Base-by-base conservation (phyloP, 192 early-diverging fungal species). In the Coemansia sp. region DNA sequence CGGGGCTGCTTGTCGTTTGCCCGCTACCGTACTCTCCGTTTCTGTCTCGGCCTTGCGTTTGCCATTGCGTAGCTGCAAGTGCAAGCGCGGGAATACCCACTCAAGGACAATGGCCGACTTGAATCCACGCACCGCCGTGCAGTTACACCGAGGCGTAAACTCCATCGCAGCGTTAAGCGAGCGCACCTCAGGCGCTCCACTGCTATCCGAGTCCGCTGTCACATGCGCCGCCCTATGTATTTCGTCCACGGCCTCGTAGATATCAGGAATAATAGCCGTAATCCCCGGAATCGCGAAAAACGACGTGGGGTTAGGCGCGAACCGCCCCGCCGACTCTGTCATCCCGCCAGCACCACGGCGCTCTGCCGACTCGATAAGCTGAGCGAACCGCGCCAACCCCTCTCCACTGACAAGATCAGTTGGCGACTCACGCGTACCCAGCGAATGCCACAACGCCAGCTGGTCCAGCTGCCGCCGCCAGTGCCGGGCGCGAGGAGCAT, bases 401-500 rank as follows among this genome's bases (percentile, higher is more conserved):
- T 57, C 72, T 29, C 50, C 60, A 42, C 74, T 81, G 39, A 81
- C 55, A 60, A 82, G 61, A 21, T 69, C 68, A 36, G 64, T 64
- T 3, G 74, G 70, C 51, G 77, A 66, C 74, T 75, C 74, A 17
- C 73, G 70, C 14, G 70, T 78, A n/a, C 74, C 82, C 53, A 79
- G 55, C 64, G 74, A 77, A 25, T 85, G 75, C 69, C 70, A 75
- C 66, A 77, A 60, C 46, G 70, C 69, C 23, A 85, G 70, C 55
- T 69, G 64, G 63, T 85, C 80, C 57, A 86, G 70, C 71, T 86
- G 85, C 27, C 58, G 31, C 62, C 78, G 72, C 85, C 85, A 86
- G 41, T 84, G 82, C 23, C 73, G 65, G 23, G 85, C 64, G 5
- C 63, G 64, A 65, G 38, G 15, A 0, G 61, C 62, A 44, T 78